These are phyloP conservation scores for Acorus gramineus DNA, from an alignment of 106 monocot species.

Conservation along the genomic window DNA sequence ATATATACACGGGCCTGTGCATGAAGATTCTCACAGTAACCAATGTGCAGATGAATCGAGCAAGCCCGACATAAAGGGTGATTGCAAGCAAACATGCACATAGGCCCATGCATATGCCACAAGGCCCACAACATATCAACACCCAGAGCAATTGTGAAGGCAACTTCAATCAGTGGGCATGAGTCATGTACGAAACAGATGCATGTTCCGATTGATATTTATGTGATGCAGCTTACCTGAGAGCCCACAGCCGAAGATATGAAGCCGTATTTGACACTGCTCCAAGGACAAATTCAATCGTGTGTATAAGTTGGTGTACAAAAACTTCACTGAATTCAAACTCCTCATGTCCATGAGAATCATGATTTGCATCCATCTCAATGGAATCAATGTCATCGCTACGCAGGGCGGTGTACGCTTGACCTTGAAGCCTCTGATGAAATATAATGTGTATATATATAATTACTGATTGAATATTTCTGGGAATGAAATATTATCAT, in stretches of 20 bases:
- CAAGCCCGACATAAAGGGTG: too few species aligned
- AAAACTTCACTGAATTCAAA: conserved; percentile 96
- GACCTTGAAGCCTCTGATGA: conserved; percentile 81
- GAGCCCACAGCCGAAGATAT: conserved; percentile 96
- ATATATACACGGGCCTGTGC: too few species aligned
- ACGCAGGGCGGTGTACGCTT: conserved; percentile 60
- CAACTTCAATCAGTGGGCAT: too few species aligned
- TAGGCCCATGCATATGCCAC: too few species aligned
- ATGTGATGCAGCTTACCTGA: conserved; percentile 44
- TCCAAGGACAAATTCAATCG: conserved; percentile 99
- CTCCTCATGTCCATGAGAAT: conserved; percentile 66
- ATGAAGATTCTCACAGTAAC: too few species aligned
- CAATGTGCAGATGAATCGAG: too few species aligned
- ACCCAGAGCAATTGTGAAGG: too few species aligned
- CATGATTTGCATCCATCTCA: conserved; percentile 49
- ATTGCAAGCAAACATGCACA: too few species aligned
- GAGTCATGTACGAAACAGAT: too few species aligned
- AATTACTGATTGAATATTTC: not conserved
- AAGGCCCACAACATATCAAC: too few species aligned
- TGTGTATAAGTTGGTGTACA: conserved; percentile 96
- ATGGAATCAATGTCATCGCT: conserved; percentile 53
- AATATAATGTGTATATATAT: not conserved
- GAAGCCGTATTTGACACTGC: conserved; percentile 98
- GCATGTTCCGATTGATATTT: too few species aligned
- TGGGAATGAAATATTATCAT: too few species aligned